Base-by-base conservation (phyloP, 495 filamentous ascomycete species). In the Ascobolus immersus region DNA sequence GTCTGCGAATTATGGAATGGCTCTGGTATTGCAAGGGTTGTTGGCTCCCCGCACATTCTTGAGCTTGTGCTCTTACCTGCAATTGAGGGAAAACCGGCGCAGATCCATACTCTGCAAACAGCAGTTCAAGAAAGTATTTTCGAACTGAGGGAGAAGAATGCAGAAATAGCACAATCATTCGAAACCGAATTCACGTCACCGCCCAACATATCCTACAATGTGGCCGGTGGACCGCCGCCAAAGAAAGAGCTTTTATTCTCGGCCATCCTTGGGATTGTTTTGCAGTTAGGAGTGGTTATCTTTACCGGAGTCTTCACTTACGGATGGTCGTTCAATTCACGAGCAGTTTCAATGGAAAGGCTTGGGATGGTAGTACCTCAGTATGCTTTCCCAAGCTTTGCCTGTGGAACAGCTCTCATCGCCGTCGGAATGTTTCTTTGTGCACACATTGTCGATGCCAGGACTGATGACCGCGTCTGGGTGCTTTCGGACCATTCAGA, bases 1-100 rank as follows among this genome's bases (percentile, higher is more conserved):
- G 28, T 37, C 13, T 45, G 39, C 17, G 43, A 45, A 24, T 21
- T 47, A 15, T 47, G 42, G 44, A 47, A 45, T 13, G 44, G 43
- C 6, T 26, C 40, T 25, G 36, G 43, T 4, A 33, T 47, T 6
- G 43, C 39, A 1, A 26, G 42, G 4, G 44, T 42, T 4, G 9
- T 45, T 13, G 44, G 42, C 21, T 39, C 42, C 5, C 33, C 42
- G 12, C 17, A 38, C 5, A 39, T 47, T 8, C 20, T 34, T 8
- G 38, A 47, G 21, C 24, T 47, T 21, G 26, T 38, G 6, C 6
- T 6, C 5, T 8, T 6, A 8, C 6, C 10, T 11, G 13, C 6
- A 6, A 30, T 25, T 25, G 7, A 7, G 7, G 22, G n/a, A 25
- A 25, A n/a, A 25, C 22, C n/a, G 7, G 7, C n/a, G 22, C 7